Base-by-base conservation (phyloP, 768 basidiomycete genomes). In the Obba rivulosa region DNA sequence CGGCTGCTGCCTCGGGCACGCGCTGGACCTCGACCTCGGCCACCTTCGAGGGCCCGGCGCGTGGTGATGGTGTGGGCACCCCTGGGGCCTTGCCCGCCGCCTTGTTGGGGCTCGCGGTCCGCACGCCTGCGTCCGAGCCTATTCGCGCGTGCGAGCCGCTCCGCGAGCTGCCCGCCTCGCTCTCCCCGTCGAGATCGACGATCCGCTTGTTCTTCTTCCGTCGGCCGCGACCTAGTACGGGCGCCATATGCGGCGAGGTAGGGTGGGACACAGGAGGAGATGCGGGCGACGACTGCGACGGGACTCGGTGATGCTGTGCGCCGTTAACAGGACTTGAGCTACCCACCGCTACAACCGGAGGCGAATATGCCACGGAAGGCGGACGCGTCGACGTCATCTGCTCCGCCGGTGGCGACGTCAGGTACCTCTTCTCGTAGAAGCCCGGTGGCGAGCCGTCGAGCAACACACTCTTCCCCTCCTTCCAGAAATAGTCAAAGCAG, bases 401-500 rank as follows among this genome's bases (percentile, higher is more conserved):
- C 48, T 77, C 74, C 17, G 75, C 65, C 4, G 75, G 72, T 21
- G 72, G 63, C 4, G 71, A 63, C 5, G 72, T 69, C 43, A 88
- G 69, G 56, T 72, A 77, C 45, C 78, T 73, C 61, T 75, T 79
- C 70, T 92, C 90, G 62, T 84, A 81, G 61, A 83, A 81, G 37
- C 80, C 77, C 4, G 90, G 85, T 9, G 64, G 64, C 7, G 76
- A 69, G 3, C 90, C 91, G 59, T 97, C 93, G 31, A 97, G 65
- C n/a, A 70, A 66, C 20, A 95, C 75, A 8, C 68, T 69, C 67
- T 83, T 89, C n/a, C 83, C 83, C 68, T 96, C 94, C 57, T 81
- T 81, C 67, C 76, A 81, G 63, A 97, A 97, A 59, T 79, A 78
- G 49, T 85, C 80, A 60, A 94, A 94, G 63, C 92, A 88, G 20